phyloP scores from a whole-genome alignment of 2,329 filamentous ascomycete species.

The Amesomyces nigricolor region DNA sequence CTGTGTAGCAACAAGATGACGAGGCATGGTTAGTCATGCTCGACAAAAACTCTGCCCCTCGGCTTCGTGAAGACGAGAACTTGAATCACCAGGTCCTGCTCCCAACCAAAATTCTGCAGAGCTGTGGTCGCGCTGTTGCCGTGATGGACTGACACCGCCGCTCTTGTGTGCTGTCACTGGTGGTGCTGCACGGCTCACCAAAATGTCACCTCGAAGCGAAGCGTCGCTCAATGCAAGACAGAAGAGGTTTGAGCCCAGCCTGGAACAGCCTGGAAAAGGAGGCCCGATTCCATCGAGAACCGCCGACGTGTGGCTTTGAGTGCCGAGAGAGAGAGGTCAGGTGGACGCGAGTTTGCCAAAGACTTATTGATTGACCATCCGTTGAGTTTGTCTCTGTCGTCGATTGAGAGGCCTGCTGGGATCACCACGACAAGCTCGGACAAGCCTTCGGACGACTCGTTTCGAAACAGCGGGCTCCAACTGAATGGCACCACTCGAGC shows the following conservation, averaged over 20 bases:
- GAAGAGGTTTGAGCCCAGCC: too few species aligned
- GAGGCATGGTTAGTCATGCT: background rate
- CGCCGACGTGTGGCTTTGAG: too few species aligned
- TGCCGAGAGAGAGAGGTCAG: too few species aligned
- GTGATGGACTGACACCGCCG: background rate
- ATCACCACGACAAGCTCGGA: background rate
- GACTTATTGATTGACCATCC: background rate
- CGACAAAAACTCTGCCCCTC: background rate
- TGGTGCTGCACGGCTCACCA: background rate
- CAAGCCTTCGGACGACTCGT: conserved; percentile 1
- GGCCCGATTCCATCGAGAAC: too few species aligned
- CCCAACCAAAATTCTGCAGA: background rate
- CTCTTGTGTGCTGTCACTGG: background rate
- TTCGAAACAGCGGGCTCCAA: conserved; percentile 9
- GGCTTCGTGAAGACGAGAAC: too few species aligned
- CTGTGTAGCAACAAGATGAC: background rate
- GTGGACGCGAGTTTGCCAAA: background rate
- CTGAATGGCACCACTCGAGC: conserved; percentile 1
- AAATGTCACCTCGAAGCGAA: background rate
- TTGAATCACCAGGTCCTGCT: background rate
- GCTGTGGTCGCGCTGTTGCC: background rate
- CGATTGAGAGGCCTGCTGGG: background rate
- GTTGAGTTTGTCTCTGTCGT: background rate
- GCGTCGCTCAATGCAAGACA: background rate
- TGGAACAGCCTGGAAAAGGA: background rate